Percentiles rank a stretch among this genome's conserved stretches.
Evolutionary conservation across 1,284 basidiomycete species (phyloP).

Genomic region (Farysia itapuensis): DNA sequence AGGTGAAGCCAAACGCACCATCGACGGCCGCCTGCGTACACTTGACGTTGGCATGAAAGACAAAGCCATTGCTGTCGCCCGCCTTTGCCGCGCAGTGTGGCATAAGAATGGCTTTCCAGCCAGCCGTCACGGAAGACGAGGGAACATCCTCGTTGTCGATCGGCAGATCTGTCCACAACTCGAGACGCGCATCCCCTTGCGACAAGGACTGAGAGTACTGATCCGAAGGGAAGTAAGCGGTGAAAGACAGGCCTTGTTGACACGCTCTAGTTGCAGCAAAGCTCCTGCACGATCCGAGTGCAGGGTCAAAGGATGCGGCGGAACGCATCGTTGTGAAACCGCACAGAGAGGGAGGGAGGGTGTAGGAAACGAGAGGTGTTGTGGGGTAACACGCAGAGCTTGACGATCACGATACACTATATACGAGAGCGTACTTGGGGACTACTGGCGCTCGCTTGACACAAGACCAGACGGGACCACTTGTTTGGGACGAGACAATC

Average conservation of each 20-base stretch:
- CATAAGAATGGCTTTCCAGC: constrained; percentile 17
- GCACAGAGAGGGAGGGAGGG: neutral
- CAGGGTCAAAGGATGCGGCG: constrained; percentile 14
- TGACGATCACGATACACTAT: too few relatives aligned
- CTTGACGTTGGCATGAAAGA: constrained; percentile 12
- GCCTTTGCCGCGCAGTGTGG: constrained; percentile 1
- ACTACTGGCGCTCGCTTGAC: too few relatives aligned
- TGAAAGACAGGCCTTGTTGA: constrained; percentile 11
- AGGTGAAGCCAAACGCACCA: constrained; percentile 18
- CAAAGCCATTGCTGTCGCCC: constrained; percentile 2
- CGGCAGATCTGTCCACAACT: constrained; percentile 26
- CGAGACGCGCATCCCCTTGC: constrained; percentile 14
- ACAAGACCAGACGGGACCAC: too few relatives aligned
- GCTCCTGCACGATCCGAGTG: constrained; percentile 8
- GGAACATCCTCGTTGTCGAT: constrained; percentile 1
- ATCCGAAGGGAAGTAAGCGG: constrained; percentile 13
- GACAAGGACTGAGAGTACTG: constrained; percentile 13
- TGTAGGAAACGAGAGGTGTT: too few relatives aligned
- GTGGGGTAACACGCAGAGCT: too few relatives aligned
- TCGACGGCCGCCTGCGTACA: constrained; percentile 4
- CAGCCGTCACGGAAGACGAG: constrained; percentile 5
- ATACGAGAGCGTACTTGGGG: too few relatives aligned
- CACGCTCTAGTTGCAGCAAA: constrained; percentile 3
- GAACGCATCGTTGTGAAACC: constrained; percentile 5
- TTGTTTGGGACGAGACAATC: too few relatives aligned